Evolutionary conservation across 2,329 filamentous ascomycete genomes (phyloP).

Genomic region (Xylaria sp.): DNA sequence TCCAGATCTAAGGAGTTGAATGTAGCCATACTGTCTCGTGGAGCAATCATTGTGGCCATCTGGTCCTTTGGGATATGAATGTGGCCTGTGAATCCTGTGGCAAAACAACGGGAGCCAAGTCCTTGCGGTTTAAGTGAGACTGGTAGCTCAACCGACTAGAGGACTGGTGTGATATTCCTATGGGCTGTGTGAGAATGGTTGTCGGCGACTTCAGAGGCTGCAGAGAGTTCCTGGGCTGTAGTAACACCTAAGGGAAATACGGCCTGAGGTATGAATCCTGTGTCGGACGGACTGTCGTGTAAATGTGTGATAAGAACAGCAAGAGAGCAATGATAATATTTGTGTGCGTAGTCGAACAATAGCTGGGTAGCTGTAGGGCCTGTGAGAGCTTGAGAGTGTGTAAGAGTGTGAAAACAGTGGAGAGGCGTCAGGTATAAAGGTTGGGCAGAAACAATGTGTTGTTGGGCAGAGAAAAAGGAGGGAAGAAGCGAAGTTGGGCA

Average conservation of each 20-base stretch:
- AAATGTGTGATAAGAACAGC: slow-evolving; percentile 30
- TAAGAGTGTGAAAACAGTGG: slow-evolving; percentile 39
- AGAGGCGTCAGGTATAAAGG: slow-evolving; percentile 44
- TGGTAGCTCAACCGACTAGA: slow-evolving; percentile 45
- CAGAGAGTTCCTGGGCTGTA: slow-evolving; percentile 43
- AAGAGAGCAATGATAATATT: slow-evolving; percentile 36
- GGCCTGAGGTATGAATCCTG: slow-evolving; percentile 33
- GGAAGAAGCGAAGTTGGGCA: slow-evolving; percentile 53
- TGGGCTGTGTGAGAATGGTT: slow-evolving; percentile 30
- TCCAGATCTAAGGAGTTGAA: slow-evolving; percentile 67
- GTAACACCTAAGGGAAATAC: slow-evolving; percentile 44
- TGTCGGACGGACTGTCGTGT: slow-evolving; percentile 29
- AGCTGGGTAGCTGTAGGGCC: slow-evolving; percentile 25
- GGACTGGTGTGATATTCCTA: slow-evolving; percentile 34
- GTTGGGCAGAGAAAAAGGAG: slow-evolving; percentile 53
- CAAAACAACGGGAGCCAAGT: slow-evolving; percentile 43
- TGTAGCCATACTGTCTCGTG: slow-evolving; percentile 63
- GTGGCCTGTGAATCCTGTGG: slow-evolving; percentile 55
- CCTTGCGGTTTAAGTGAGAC: slow-evolving; percentile 45
- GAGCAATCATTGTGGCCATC: slow-evolving; percentile 63
- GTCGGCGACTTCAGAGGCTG: slow-evolving; percentile 40
- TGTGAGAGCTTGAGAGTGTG: slow-evolving; percentile 10
- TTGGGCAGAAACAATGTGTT: slow-evolving; percentile 52
- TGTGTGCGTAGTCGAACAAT: slow-evolving; percentile 5
- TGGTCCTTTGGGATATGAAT: slow-evolving; percentile 54